phyloP scores from a whole-genome alignment of 202 grass and related monocot genomes.

The Zizania palustris region DNA sequence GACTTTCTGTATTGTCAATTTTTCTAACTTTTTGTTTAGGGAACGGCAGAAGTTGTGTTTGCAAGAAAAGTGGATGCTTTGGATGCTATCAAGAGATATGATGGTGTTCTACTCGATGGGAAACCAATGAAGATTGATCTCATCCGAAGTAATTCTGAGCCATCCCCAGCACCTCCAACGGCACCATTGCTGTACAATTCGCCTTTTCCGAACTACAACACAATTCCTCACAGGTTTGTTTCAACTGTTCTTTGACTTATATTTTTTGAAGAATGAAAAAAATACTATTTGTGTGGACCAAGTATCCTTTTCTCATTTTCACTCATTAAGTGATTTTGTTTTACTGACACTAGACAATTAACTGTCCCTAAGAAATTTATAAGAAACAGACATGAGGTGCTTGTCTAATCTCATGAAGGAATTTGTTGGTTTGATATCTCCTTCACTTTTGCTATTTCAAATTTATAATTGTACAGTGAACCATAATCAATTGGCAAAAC shows the following conservation, averaged over 20 bases:
- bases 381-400: not conserved
- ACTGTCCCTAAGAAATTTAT: slow-evolving; percentile 8
- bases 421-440: not conserved
- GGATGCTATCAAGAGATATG: slow-evolving; percentile 78
- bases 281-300: not conserved
- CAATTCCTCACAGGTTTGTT: slow-evolving; percentile 55
- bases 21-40: slow-evolving; percentile 56
- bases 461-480: not conserved
- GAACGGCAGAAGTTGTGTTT: slow-evolving; percentile 84
- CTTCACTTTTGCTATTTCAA: slow-evolving; percentile 3
- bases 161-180: slow-evolving; percentile 35
- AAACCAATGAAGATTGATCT: slow-evolving; percentile 86
- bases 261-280: slow-evolving; percentile 25
- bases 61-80: slow-evolving; percentile 78
- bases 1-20: not conserved
- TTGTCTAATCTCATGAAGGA: slow-evolving; percentile 21
- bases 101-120: slow-evolving; percentile 79
- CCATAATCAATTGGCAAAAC: slow-evolving; percentile 3
- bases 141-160: slow-evolving; percentile 56
- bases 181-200: slow-evolving; percentile 41
- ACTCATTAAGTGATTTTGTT: slow-evolving; percentile 1
- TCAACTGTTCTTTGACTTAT: slow-evolving; percentile 12
- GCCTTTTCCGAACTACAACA: slow-evolving; percentile 53
- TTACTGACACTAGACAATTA: not conserved
- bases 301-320: slow-evolving; percentile 12